A percentile compares a stretch with the other conserved stretches of the same genome.
Conservation (phyloP, 805 yeast genomes). For the Torulaspora microellipsoides region DNA sequence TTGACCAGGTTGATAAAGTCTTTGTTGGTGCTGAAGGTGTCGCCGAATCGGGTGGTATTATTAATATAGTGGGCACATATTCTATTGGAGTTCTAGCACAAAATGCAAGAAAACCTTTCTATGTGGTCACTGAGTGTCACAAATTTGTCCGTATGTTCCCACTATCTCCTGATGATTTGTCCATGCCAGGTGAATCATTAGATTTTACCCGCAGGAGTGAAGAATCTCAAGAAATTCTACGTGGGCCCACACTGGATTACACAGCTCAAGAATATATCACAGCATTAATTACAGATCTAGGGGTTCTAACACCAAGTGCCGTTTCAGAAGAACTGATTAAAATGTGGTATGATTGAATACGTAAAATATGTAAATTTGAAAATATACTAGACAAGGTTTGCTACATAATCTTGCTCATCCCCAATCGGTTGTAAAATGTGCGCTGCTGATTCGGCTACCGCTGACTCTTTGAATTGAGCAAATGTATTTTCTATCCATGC, state of each 20-base stretch:
- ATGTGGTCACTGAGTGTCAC: constrained; percentile 91
- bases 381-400: constrained; percentile 20
- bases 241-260: constrained; percentile 72
- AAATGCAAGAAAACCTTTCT: constrained; percentile 85
- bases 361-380: not conserved
- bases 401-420: constrained; percentile 24
- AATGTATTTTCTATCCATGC: constrained; percentile 44
- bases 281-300: constrained; percentile 92
- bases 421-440: constrained; percentile 26
- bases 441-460: constrained; percentile 20
- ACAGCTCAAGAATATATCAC: constrained; percentile 95
- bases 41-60: constrained; percentile 97
- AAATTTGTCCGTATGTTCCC: constrained; percentile 97
- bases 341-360: constrained; percentile 83
- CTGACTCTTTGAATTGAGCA: constrained; percentile 27
- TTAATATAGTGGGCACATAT: constrained; percentile 90
- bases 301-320: constrained; percentile 95
- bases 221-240: constrained; percentile 32
- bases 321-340: constrained; percentile 97
- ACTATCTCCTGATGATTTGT: constrained; percentile 85
- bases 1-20: constrained; percentile 87
- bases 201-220: constrained; percentile 37
- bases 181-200: constrained; percentile 48
- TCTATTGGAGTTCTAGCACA: constrained; percentile 92
- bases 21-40: constrained; percentile 99